A percentile compares a stretch with the other conserved stretches of the same genome.
Conservation (phyloP, 768 basidiomycete species). For the Kwoniella dendrophila region DNA sequence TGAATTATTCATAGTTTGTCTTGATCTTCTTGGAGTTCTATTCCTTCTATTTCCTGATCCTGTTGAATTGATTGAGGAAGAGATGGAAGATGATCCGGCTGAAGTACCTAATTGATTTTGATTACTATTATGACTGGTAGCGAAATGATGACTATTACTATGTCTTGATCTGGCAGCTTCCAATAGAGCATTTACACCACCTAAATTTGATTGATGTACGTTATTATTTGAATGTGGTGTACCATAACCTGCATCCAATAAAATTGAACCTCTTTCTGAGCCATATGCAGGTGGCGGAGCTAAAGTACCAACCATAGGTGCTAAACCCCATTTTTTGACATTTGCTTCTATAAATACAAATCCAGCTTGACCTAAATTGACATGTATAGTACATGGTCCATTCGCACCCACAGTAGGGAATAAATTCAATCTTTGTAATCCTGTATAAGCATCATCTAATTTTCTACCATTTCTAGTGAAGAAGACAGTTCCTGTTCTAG, state of each 20-base stretch:
- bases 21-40: conserved; percentile 6
- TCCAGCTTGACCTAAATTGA: conserved; percentile 95
- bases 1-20: conserved; percentile 7
- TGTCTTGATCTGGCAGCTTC: conserved; percentile 41
- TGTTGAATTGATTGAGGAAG: not conserved
- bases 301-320: conserved; percentile 93
- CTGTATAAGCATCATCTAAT: conserved; percentile 92
- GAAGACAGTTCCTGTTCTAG: conserved; percentile 96
- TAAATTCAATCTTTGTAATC: conserved; percentile 84
- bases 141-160: conserved; percentile 10
- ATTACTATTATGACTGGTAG: too few relatives aligned
- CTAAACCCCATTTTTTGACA: conserved; percentile 99
- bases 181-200: conserved; percentile 36
- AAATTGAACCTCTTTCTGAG: conserved; percentile 91
- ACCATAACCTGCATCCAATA: conserved; percentile 81
- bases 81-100: conserved; percentile 22
- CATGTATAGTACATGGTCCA: conserved; percentile 93
- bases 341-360: conserved; percentile 99
- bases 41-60: conserved; percentile 6
- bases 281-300: conserved; percentile 98
- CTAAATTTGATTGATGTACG: conserved; percentile 8
- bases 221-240: conserved; percentile 49
- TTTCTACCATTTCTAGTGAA: conserved; percentile 97
- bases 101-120: conserved; percentile 19
- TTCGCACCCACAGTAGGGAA: conserved; percentile 97